Evolutionary conservation across 2,329 filamentous ascomycete genomes (phyloP), one percentile per base, ranked within the genome.

Genomic region (Botrytis fragariae): DNA sequence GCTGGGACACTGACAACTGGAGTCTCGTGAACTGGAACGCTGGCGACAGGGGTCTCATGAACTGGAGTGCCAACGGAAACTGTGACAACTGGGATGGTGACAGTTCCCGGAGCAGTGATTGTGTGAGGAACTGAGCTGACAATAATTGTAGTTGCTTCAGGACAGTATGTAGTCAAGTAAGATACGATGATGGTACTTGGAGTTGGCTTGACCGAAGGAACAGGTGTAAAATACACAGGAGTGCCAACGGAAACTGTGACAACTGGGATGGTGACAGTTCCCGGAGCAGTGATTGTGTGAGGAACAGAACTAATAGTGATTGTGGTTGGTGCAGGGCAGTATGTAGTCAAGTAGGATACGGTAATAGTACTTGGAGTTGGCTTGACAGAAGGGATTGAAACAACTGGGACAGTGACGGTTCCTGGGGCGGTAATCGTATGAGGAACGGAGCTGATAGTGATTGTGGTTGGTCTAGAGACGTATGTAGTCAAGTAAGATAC

Each of bases 381-480:
- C 14, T 68, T n/a, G n/a, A 39, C 45, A 42, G 48, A 72, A 29
- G 67, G 51, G 29, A 35, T 16, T 35, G 65, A 74, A 20, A 74
- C 72, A 10, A 72, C 10, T 60, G 70, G 70, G 18, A 72, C 48
- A 18, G 75, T 76, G 44, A 74, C 69, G 16, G 44, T 75, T 10
- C 72, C 74, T 12, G 73, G 51, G 25, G 75, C 71, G 37, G 74
- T 71, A 10, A 76, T 74, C n/a, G 67, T 60, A 35, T 72, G 75
- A 73, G 78, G 78, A 60, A 78, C 71, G 42, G 75, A 75, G 73
- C 77, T 74, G 54, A 76, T 71, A 48, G 69, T 76, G 62, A 70
- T 73, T 25, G 54, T 74, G 25, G 73, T 77, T 57, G 76, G 48
- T 73, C 60, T 51, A 16, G 74, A 72, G 59, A 65, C 35, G 10